Percentiles rank a stretch among this genome's conserved stretches.
Evolutionary conservation across 345 rosid genomes (phyloP).

Genomic region (Orychophragmus violaceus): DNA sequence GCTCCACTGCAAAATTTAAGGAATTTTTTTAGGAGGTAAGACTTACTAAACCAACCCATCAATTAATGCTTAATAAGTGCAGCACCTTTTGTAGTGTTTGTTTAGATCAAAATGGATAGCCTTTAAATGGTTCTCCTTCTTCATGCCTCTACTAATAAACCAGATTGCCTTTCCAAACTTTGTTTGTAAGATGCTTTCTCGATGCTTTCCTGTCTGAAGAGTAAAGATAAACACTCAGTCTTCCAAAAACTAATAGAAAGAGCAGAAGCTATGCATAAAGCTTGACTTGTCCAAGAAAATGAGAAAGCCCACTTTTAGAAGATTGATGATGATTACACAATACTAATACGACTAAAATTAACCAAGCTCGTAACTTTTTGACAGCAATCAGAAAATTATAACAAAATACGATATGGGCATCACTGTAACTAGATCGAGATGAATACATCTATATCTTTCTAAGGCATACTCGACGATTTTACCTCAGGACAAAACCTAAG

Average conservation of each 20-base stretch:
- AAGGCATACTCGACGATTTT: no score
- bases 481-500: no score
- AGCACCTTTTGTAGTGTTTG: conserved; percentile 57
- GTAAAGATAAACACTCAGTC: conserved; percentile 3
- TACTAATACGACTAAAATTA: no score
- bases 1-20: conserved; percentile 37
- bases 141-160: conserved; percentile 42
- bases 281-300: neutral
- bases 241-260: no score
- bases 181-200: conserved; percentile 62
- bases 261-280: neutral
- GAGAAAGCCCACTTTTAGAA: conserved; percentile 58
- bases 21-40: neutral
- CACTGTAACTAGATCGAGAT: no score
- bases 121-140: conserved; percentile 47
- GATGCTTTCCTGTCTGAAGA: conserved; percentile 56
- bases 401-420: no score
- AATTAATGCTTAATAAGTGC: neutral
- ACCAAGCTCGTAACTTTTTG: no score
- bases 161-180: conserved; percentile 68
- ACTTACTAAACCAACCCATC: neutral
- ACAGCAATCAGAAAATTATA: no score
- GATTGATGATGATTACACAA: conserved; percentile 63
- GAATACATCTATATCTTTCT: conserved; percentile 61
- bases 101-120: conserved; percentile 72